phyloP scores from a whole-genome alignment of 306 rosid genomes.

The Sesbania bispinosa region DNA sequence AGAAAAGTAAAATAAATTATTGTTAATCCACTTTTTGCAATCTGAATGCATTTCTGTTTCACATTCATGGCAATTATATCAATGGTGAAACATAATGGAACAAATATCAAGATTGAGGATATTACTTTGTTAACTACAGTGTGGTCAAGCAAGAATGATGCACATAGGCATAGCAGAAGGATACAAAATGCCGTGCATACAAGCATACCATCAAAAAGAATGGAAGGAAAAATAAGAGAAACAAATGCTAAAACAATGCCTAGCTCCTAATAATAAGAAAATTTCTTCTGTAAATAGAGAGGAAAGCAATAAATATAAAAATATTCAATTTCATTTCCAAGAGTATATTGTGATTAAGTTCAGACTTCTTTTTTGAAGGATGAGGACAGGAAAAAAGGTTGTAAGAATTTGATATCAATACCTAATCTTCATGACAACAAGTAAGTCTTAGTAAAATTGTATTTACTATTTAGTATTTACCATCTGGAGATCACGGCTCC shows the following conservation, averaged over 20 bases:
- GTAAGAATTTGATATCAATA: neutral
- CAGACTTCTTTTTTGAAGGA: neutral
- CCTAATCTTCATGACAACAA: neutral
- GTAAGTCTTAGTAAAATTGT: neutral
- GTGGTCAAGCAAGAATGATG: neutral
- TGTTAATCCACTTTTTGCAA: neutral
- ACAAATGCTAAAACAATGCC: neutral
- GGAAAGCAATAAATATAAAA: neutral
- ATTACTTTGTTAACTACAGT: neutral
- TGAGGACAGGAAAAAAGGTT: neutral
- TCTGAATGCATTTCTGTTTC: neutral
- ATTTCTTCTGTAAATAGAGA: neutral
- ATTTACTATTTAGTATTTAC: constrained; percentile 27
- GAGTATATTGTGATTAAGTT: neutral
- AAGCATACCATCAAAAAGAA: neutral
- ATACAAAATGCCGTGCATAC: neutral
- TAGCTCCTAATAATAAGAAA: neutral
- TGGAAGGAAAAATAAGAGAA: neutral
- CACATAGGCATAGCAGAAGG: neutral
- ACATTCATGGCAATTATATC: neutral
- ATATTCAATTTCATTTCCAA: neutral
- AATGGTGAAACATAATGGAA: constrained; percentile 4
- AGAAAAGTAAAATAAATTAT: neutral
- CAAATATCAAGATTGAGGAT: neutral
- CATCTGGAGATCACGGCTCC: constrained; percentile 90